Conservation (phyloP, 1,284 basidiomycete genomes). For the Apiotrichum domesticum region DNA sequence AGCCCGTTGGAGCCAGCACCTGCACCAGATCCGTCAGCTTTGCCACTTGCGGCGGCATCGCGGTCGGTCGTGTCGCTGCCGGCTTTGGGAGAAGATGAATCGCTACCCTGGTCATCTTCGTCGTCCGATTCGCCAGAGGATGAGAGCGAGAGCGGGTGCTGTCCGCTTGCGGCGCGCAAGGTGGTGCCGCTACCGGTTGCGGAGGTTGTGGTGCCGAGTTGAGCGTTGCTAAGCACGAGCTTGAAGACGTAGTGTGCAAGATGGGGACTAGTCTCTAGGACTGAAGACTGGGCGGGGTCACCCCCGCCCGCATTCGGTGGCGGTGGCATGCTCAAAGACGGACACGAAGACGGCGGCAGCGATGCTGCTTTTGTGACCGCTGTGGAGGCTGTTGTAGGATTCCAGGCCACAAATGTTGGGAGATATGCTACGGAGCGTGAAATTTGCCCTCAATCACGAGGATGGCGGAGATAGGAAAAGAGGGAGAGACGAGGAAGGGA, state of each 20-base stretch:
- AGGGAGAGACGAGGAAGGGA: no score
- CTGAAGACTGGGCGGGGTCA: conserved; percentile 4
- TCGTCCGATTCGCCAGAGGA: conserved; percentile 41
- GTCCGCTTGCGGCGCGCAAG: conserved; percentile 4
- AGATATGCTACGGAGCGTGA: no score
- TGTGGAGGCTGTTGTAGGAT: no score
- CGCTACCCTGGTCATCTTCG: conserved; percentile 18
- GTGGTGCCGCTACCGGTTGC: neutral
- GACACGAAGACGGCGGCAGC: no score
- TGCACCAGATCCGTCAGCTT: neutral
- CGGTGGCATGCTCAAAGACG: no score
- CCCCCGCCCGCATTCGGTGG: no score
- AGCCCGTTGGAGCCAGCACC: neutral
- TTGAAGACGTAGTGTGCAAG: conserved; percentile 40
- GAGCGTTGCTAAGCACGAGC: conserved; percentile 27
- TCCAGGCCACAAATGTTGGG: no score
- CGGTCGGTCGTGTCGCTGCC: neutral
- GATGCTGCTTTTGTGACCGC: no score
- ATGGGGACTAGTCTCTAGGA: conserved; percentile 35
- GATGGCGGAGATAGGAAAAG: no score
- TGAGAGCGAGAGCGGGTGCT: conserved; percentile 42
- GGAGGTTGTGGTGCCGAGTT: conserved; percentile 13
- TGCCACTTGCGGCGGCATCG: neutral
- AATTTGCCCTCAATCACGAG: no score
- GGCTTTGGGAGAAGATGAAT: neutral